Conservation (phyloP, 768 basidiomycete genomes). For the Collybia sp. region DNA sequence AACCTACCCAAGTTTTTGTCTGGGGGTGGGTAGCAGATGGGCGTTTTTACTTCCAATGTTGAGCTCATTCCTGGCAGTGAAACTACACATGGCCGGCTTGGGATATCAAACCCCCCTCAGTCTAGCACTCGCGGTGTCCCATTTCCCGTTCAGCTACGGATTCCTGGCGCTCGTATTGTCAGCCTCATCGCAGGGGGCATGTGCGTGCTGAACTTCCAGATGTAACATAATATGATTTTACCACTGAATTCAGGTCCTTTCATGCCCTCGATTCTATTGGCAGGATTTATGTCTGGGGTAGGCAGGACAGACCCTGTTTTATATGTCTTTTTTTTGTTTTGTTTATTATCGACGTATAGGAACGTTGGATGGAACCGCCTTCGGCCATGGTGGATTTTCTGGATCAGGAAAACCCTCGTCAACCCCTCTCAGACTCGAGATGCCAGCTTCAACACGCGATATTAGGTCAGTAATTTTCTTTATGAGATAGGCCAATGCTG, state of each 20-base stretch:
- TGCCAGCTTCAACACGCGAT: slow-evolving; percentile 55
- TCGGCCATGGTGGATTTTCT: slow-evolving; percentile 53
- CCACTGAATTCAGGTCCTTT: slow-evolving; percentile 59
- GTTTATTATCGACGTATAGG: slow-evolving; percentile 33
- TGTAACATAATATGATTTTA: slow-evolving; percentile 1
- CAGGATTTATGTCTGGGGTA: slow-evolving; percentile 78
- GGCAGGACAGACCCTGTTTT: slow-evolving; percentile 8
- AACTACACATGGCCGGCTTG: slow-evolving; percentile 58
- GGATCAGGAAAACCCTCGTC: slow-evolving; percentile 42
- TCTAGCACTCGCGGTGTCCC: slow-evolving; percentile 40
- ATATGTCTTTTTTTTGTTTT: neutral
- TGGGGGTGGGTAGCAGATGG: slow-evolving; percentile 37
- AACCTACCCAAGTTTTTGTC: slow-evolving; percentile 40
- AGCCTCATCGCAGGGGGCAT: slow-evolving; percentile 78
- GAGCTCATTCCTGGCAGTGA: slow-evolving; percentile 37
- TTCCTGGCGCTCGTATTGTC: slow-evolving; percentile 63
- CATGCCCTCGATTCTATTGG: slow-evolving; percentile 80
- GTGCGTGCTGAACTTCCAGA: slow-evolving; percentile 33
- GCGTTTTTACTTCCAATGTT: slow-evolving; percentile 2
- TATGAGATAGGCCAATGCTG: slow-evolving; percentile 1
- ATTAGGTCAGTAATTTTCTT: slow-evolving; percentile 51
- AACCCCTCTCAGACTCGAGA: slow-evolving; percentile 50
- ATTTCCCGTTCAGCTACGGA: slow-evolving; percentile 56
- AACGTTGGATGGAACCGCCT: slow-evolving; percentile 47
- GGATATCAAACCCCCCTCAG: slow-evolving; percentile 33